Base-by-base conservation (phyloP, 2,329 filamentous ascomycete species). In the Ophiostoma novo-ulmi region DNA sequence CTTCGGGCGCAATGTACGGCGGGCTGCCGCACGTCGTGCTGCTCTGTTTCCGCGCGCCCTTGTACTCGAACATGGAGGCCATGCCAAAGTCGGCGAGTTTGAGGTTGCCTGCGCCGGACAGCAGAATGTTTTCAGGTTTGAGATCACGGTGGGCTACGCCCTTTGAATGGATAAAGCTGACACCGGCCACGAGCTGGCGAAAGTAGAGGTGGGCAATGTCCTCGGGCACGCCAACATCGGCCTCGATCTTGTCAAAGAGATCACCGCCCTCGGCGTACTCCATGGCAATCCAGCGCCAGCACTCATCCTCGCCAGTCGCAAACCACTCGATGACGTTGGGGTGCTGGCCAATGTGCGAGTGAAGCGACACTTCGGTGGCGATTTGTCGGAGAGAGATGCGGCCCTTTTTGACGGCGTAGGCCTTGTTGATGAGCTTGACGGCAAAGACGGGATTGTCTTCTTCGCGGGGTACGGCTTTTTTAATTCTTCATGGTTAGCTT, bases 281-380 rank as follows among this genome's bases (percentile, higher is more conserved):
- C 93, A 99, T 97, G 55, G 94, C 94, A 75, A 99, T 97, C 95
- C 95, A 99, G 75, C 91, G 88, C 94, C 95, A 99, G 22, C 89
- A 82, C 0, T 84, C 77, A 78, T 99, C 94, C 79, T 97, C 92
- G 70, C 93, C 94, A 1, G 90, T 91, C 61, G 91, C 89, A 76
- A 96, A 93, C 85, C 93, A 97, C 77, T 93, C 90, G 76, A 99
- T 97, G 74, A 99, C 91, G 79, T 99, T 97, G 70, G 90, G 88
- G 78, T 99, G 96, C 74, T 92, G 89, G 67, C 92, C 92, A 70
- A 98, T 89, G 77, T 94, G 91, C 69, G 89, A 90, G 82, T 99
- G 95, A 22, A 99, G 85, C 3, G 91, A 91, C 58, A 97, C 91
- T 81, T 99, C 95, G 86, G 97, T 92, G 76, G 89, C 87, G 74